phyloP scores from a whole-genome alignment of 768 basidiomycete species.

The Trichaptum fuscoviolaceum region DNA sequence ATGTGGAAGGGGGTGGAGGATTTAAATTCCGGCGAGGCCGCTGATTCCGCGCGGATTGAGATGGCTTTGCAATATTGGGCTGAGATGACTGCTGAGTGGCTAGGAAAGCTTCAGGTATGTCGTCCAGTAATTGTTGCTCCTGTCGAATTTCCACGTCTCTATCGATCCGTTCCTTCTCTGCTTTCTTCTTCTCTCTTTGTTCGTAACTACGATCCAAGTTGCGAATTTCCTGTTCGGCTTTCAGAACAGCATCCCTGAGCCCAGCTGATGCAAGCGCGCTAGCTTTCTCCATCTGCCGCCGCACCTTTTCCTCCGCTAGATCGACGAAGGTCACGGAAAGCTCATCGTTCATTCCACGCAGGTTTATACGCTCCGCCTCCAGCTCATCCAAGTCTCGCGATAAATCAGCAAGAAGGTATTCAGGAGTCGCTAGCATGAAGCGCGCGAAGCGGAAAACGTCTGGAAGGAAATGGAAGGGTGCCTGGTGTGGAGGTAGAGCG shows the following conservation, averaged over 20 bases:
- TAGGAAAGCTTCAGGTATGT: constrained; percentile 58
- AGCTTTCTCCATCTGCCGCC: constrained; percentile 77
- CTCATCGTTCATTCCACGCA: constrained; percentile 66
- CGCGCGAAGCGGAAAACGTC: constrained; percentile 84
- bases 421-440: constrained; percentile 94
- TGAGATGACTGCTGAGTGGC: constrained; percentile 29
- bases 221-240: constrained; percentile 48
- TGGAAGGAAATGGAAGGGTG: constrained; percentile 94
- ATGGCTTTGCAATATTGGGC: constrained; percentile 8
- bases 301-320: constrained; percentile 68
- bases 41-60: constrained; percentile 33
- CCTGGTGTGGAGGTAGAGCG: constrained; percentile 83
- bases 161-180: constrained; percentile 18
- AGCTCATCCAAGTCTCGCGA: constrained; percentile 69
- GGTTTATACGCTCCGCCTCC: constrained; percentile 56
- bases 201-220: constrained; percentile 34
- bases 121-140: constrained; percentile 19
- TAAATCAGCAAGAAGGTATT: constrained; percentile 73
- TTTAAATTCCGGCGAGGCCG: constrained; percentile 75
- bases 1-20: constrained; percentile 80
- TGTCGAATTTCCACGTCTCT: constrained; percentile 20
- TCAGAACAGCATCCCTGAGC: constrained; percentile 63
- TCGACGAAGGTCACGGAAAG: constrained; percentile 78
- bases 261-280: constrained; percentile 63
- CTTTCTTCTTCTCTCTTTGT: constrained; percentile 1